Evolutionary conservation across 768 basidiomycete species (phyloP), one percentile per base, ranked within the genome.

Genomic region (Kwoniella pini): DNA sequence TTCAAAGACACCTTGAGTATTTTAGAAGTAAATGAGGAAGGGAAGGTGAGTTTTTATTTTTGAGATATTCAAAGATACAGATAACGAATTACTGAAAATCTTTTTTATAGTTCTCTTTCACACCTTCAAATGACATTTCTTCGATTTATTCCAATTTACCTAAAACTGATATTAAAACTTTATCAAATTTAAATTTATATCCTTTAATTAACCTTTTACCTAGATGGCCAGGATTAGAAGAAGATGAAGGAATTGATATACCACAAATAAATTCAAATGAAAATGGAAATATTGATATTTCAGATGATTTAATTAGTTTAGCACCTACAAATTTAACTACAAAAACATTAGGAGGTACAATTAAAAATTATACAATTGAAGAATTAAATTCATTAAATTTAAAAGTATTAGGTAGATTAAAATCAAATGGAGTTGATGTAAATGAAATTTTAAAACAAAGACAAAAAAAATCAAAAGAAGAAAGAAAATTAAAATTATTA

Each of bases 151-250:
- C 48, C 5, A 7, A 33, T 7, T 45, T 62, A 21, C 60, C 54
- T n/a, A 62, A 39, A 45, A 53, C 38, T 24, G 26, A 52, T n/a
- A 11, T 54, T 24, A 45, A 60, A 12, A 57, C 64, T 21, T 9
- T 71, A 2, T 49, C 68, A 6, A 46, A 54, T 12, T 57, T 76
- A 6, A 54, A 72, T 15, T 63, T 75, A 0, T 78, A 78, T 60
- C 59, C 62, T 24, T 48, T 70, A 13, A 58, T 78, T 11, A 55
- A 63, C 9, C 63, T 76, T 22, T 58, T 71, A 17, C 77, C 77
- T 19, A 65, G 72, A 54, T 78, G 75, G 75, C 64, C 66, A 11
- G 71, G 73, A 0, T 53, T 68, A 24, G 77, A 78, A 52, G 77
- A 75, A 44, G 77, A 76, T 33, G 75, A 73, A 12, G 76, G 72